Evolutionary conservation across 2,329 filamentous ascomycete species (phyloP).

Genomic region (Nemania serpens): DNA sequence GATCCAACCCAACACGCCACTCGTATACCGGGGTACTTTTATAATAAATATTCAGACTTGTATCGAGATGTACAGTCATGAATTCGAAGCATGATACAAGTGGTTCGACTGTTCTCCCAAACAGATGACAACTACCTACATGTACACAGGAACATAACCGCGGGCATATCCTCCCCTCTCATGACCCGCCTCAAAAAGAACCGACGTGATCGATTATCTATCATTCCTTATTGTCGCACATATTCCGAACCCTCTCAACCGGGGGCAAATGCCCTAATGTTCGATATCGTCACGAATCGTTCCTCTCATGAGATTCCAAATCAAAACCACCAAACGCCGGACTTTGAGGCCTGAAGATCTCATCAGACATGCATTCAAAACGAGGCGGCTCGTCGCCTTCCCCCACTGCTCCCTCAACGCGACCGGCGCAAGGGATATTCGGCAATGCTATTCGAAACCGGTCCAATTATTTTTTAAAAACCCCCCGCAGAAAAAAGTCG

Average conservation of each 20-base stretch:
- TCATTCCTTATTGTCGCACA: constrained; percentile 5
- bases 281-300: constrained; percentile 13
- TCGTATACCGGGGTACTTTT: too few relatives aligned
- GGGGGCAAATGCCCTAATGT: background rate
- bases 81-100: too few relatives aligned
- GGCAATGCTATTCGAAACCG: background rate
- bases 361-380: constrained; percentile 15
- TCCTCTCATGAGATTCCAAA: constrained; percentile 14
- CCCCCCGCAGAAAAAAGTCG: background rate
- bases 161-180: background rate
- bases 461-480: background rate
- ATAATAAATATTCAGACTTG: too few relatives aligned
- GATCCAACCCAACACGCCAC: background rate
- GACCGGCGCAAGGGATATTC: background rate
- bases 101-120: too few relatives aligned
- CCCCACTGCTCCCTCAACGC: background rate
- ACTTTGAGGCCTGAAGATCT: constrained; percentile 13
- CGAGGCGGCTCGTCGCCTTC: background rate
- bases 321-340: constrained; percentile 26
- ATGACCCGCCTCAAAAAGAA: background rate
- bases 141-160: constrained; percentile 3
- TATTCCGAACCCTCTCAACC: background rate
- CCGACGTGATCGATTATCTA: constrained; percentile 4
- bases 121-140: background rate
- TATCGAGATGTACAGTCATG: too few relatives aligned